A percentile compares a stretch with the other conserved stretches of the same genome.
These are phyloP conservation scores for Chaetomium cochliodes DNA, from an alignment of 495 filamentous ascomycete genomes.

Conservation along the genomic window DNA sequence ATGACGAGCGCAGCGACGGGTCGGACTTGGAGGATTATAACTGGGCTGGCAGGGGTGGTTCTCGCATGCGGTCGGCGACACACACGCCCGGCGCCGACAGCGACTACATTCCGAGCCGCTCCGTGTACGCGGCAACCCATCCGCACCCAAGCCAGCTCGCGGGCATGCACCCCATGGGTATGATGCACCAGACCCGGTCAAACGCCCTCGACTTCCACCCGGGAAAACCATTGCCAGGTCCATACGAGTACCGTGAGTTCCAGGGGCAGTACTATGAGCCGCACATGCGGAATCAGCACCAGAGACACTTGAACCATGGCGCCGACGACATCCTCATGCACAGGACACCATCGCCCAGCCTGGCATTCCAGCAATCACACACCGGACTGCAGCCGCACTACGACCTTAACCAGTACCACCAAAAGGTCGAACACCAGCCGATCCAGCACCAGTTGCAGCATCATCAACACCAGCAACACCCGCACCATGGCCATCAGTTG, in stretches of 20 bases:
- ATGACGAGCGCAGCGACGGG: slow-evolving; percentile 38
- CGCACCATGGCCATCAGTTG: slow-evolving; percentile 20
- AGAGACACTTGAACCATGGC: slow-evolving; percentile 30
- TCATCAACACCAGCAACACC: slow-evolving; percentile 24
- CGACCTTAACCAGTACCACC: slow-evolving; percentile 24
- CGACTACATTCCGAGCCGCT: slow-evolving; percentile 39
- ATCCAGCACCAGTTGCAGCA: slow-evolving; percentile 7
- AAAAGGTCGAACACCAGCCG: slow-evolving; percentile 16
- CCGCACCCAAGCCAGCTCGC: slow-evolving; percentile 28
- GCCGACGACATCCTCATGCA: slow-evolving; percentile 55
- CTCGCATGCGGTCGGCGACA: slow-evolving; percentile 34
- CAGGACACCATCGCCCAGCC: slow-evolving; percentile 44
- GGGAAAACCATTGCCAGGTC: slow-evolving; percentile 55
- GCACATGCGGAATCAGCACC: slow-evolving; percentile 45
- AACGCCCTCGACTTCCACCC: slow-evolving; percentile 61
- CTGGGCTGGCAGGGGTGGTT: slow-evolving; percentile 30
- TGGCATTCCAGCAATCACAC: slow-evolving; percentile 31
- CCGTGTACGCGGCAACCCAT: slow-evolving; percentile 31
- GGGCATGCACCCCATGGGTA: slow-evolving; percentile 34
- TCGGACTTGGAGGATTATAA: slow-evolving; percentile 42
- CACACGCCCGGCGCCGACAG: slow-evolving; percentile 34
- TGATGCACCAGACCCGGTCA: slow-evolving; percentile 48
- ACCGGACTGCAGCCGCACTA: slow-evolving; percentile 28
- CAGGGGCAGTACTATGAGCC: slow-evolving; percentile 63
- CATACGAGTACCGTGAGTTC: slow-evolving; percentile 53